Evolutionary conservation across 768 basidiomycete species (phyloP), one percentile per base, ranked within the genome.

Genomic region (Clavulina sp.): DNA sequence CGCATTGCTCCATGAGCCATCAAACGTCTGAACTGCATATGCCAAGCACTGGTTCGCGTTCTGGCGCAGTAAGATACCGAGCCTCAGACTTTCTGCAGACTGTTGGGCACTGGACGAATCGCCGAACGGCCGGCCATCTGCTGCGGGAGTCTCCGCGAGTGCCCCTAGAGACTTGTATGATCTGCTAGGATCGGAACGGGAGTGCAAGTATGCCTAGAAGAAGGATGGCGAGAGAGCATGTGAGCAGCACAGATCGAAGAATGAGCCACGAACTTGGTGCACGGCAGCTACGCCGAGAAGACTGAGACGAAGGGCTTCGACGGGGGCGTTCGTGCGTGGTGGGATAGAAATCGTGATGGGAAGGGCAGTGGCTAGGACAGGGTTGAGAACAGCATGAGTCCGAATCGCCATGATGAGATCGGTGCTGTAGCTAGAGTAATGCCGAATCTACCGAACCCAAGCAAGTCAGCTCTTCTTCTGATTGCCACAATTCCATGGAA

Each of bases 351-450:
- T 60, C 24, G 70, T 64, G 56, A 71, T 65, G 28, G 69, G 65
- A 28, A 69, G 59, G 57, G 69, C 68, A 57, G 67, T 65, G 52
- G 64, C 64, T 47, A 70, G 59, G 59, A 73, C 61, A 23, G 66
- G 64, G 59, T 71, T 73, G 60, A 72, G 63, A 60, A 65, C 58
- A 19, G 57, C 55, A 13, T 23, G 32, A 7, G 48, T 63, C 32
- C 56, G 54, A 46, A 68, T 60, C 57, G 65, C 66, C 71, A 75
- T 69, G 62, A 70, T 68, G 52, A 70, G 63, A 58, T 68, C 68
- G 53, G 71, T 66, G 41, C 68, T 66, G 61, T 65, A 69, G 63
- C 70, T 65, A 60, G 66, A 71, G 64, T 66, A 71, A 65, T 62
- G 62, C 57, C 57, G 60, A 60, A 69, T 66, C 64, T 64, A 68